phyloP scores from a whole-genome alignment of 306 rosid genomes.

The Astragalus membranaceus region DNA sequence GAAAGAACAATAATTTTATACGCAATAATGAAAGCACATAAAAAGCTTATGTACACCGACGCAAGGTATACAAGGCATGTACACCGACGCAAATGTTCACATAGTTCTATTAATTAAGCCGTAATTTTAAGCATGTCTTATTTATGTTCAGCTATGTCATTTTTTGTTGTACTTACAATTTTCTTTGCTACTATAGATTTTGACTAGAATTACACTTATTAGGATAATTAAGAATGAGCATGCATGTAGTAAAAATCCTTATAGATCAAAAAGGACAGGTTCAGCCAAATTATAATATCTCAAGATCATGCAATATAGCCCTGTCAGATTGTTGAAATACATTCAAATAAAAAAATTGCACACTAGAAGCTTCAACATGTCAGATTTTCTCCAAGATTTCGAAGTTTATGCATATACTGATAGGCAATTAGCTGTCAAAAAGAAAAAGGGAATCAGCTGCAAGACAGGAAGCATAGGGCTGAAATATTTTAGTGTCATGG shows the following conservation, averaged over 20 bases:
- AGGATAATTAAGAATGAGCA: slow-evolving; percentile 8
- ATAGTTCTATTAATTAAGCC: background rate
- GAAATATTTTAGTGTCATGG: background rate
- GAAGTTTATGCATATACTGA: background rate
- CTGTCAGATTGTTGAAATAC: background rate
- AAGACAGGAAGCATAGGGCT: slow-evolving; percentile 1
- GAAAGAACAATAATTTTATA: background rate
- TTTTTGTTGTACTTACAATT: background rate
- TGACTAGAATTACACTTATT: background rate
- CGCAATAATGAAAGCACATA: background rate
- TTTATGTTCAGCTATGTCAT: background rate
- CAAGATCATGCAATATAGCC: slow-evolving; percentile 4
- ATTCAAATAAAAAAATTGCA: background rate
- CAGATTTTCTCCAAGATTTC: background rate
- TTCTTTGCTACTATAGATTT: background rate
- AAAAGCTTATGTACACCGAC: background rate
- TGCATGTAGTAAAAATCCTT: slow-evolving; percentile 2
- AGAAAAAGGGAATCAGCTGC: background rate
- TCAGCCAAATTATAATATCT: background rate
- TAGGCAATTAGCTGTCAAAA: background rate
- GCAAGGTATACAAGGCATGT: background rate
- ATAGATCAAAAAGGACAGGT: background rate
- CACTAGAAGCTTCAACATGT: background rate
- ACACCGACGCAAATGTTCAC: background rate
- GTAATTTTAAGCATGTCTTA: background rate